phyloP scores from a whole-genome alignment of 345 rosid species.

The Lepidium didymum region DNA sequence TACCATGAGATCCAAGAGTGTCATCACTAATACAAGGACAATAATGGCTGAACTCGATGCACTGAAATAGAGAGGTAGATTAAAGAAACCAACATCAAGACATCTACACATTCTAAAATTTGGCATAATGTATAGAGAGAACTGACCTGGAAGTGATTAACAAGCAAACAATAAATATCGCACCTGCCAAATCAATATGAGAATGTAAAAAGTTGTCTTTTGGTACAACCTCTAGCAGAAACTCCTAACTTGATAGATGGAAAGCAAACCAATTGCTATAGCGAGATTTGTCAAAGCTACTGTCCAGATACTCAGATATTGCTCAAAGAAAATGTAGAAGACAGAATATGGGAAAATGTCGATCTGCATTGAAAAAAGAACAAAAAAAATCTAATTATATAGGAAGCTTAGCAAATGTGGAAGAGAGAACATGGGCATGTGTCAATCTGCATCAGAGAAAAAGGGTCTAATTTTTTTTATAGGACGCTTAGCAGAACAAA shows the following conservation, averaged over 20 bases:
- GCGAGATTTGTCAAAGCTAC: constrained; percentile 74
- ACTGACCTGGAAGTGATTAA: constrained; percentile 77
- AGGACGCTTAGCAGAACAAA: constrained; percentile 20
- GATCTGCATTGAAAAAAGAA: constrained; percentile 42
- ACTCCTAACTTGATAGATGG: constrained; percentile 1
- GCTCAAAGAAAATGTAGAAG: constrained; percentile 93
- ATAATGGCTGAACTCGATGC: constrained; percentile 81
- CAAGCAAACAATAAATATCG: constrained; percentile 71
- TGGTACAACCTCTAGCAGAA: constrained; percentile 16
- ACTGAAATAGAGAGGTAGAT: constrained; percentile 42
- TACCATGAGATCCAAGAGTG: constrained; percentile 89
- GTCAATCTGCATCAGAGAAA: constrained; percentile 48
- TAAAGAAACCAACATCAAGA: constrained; percentile 11
- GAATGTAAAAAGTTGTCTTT: neutral
- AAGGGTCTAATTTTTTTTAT: neutral
- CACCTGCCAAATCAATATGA: constrained; percentile 47
- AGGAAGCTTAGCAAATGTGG: constrained; percentile 43
- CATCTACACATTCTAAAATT: neutral
- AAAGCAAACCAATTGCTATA: constrained; percentile 74
- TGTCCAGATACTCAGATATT: constrained; percentile 88
- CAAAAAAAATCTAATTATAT: constrained; percentile 2
- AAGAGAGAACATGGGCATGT: constrained; percentile 89
- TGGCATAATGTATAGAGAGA: constrained; percentile 17
- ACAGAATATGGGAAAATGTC: constrained; percentile 90
- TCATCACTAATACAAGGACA: constrained; percentile 74